These are phyloP conservation scores for Colletotrichum sp. DNA, from an alignment of 2,329 filamentous ascomycete genomes.

Conservation along the genomic window DNA sequence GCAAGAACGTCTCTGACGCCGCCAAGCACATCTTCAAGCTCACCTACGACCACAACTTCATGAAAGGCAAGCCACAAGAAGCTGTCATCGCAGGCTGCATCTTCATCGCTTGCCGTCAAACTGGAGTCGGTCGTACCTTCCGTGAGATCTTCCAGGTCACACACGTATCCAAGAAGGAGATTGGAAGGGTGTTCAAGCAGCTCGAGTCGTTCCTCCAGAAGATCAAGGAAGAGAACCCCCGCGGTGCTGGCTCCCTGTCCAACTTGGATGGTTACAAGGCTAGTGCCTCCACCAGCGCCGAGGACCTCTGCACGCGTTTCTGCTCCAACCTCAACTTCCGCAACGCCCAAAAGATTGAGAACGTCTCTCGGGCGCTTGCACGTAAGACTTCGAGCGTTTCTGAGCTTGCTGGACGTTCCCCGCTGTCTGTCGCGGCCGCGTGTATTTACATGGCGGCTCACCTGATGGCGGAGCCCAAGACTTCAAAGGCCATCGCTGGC, in stretches of 20 bases:
- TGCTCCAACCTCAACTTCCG: constrained; percentile 82
- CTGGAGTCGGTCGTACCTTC: constrained; percentile 86
- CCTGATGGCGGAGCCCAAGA: constrained; percentile 78
- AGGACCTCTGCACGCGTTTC: constrained; percentile 87
- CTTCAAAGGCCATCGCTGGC: constrained; percentile 84
- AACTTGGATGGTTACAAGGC: constrained; percentile 74
- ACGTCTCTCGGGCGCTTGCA: constrained; percentile 80
- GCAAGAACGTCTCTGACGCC: constrained; percentile 81
- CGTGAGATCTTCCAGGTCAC: constrained; percentile 93
- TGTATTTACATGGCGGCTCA: constrained; percentile 97
- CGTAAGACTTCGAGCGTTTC: constrained; percentile 78
- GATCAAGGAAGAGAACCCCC: constrained; percentile 67
- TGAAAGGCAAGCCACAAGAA: constrained; percentile 95
- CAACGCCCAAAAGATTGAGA: constrained; percentile 74
- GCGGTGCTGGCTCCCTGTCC: constrained; percentile 54
- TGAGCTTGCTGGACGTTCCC: constrained; percentile 89
- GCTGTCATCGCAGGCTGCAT: constrained; percentile 95
- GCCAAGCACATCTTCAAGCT: constrained; percentile 97
- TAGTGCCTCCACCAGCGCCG: constrained; percentile 78
- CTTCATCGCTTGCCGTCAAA: constrained; percentile 95
- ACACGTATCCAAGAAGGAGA: constrained; percentile 95
- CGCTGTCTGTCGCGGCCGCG: constrained; percentile 90
- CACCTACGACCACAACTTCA: constrained; percentile 88
- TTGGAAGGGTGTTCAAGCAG: constrained; percentile 92
- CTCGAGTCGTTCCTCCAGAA: constrained; percentile 87